Percentiles rank a stretch among this genome's conserved stretches.
phyloP scores from a whole-genome alignment of 139 green algal genomes.

The Auxenochlorella protothecoides region DNA sequence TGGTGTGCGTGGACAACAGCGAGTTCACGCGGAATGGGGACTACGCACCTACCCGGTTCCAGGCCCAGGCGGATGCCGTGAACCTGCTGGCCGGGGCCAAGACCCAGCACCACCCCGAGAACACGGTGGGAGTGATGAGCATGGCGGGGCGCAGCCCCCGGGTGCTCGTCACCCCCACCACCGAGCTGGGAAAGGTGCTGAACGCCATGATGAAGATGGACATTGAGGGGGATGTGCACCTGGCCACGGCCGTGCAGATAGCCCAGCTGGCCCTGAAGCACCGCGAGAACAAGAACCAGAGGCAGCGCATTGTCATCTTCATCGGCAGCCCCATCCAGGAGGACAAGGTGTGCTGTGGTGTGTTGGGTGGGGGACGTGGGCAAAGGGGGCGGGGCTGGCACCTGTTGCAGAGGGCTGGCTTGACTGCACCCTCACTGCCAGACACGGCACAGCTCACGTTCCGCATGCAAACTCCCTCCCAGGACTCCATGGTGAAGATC shows the following conservation, averaged over 20 bases:
- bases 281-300: conserved; percentile 98
- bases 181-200: conserved; percentile 93
- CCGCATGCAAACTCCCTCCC: conserved; percentile 1
- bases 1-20: conserved; percentile 92
- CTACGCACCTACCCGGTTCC: conserved; percentile 85
- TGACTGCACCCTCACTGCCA: no score
- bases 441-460: no score
- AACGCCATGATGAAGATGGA: conserved; percentile 77
- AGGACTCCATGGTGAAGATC: conserved; percentile 87
- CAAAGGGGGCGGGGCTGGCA: no score
- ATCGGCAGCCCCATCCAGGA: conserved; percentile 80
- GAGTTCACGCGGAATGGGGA: conserved; percentile 93
- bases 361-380: no score
- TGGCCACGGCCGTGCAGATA: conserved; percentile 82
- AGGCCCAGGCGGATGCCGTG: conserved; percentile 91
- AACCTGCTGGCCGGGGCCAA: conserved; percentile 96
- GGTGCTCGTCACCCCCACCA: conserved; percentile 93
- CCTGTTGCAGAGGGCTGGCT: no score
- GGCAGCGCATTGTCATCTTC: conserved; percentile 96
- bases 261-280: conserved; percentile 98
- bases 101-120: conserved; percentile 93
- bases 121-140: conserved; percentile 94
- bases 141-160: conserved; percentile 86
- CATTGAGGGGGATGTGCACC: conserved; percentile 74
- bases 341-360: conserved; percentile 46